These are phyloP conservation scores for Talaromyces ruber DNA, from an alignment of 495 filamentous ascomycete genomes.

Conservation along the genomic window DNA sequence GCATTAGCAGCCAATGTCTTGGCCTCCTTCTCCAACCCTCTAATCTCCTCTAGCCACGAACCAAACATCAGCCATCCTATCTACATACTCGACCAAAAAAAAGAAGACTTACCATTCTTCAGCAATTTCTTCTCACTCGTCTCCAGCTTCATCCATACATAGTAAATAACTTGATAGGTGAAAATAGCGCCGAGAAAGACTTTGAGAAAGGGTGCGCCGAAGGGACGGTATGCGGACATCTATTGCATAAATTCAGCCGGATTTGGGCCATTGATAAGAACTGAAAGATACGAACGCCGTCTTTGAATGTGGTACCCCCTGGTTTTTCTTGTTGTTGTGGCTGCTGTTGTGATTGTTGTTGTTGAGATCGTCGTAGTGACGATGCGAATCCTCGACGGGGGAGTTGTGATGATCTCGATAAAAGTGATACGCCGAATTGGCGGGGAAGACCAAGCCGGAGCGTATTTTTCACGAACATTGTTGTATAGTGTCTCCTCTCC, in stretches of 20 bases:
- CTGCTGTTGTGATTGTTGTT: background rate
- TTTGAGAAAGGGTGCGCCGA: constrained; percentile 73
- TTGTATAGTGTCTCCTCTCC: constrained; percentile 4
- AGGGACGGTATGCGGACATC: constrained; percentile 70
- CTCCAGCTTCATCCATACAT: constrained; percentile 82
- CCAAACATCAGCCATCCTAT: background rate
- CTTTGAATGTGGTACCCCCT: constrained; percentile 2
- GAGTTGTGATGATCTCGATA: background rate
- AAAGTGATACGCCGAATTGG: background rate
- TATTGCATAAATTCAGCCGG: constrained; percentile 16
- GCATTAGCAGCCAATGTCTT: constrained; percentile 23
- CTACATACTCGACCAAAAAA: constrained; percentile 3
- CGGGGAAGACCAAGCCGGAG: background rate
- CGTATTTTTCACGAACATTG: background rate
- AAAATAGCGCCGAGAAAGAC: constrained; percentile 78
- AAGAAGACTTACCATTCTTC: constrained; percentile 37
- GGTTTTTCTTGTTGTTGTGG: background rate
- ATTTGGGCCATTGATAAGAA: background rate
- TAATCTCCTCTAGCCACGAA: constrained; percentile 27
- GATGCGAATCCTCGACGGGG: constrained; percentile 2
- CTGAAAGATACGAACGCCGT: background rate
- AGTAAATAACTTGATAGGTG: constrained; percentile 82
- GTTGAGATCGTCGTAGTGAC: background rate
- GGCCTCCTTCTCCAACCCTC: constrained; percentile 31
- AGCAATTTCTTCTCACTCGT: constrained; percentile 58